Conservation (phyloP, 371 early-diverging fungal genomes). For the Mucor plumbeus region DNA sequence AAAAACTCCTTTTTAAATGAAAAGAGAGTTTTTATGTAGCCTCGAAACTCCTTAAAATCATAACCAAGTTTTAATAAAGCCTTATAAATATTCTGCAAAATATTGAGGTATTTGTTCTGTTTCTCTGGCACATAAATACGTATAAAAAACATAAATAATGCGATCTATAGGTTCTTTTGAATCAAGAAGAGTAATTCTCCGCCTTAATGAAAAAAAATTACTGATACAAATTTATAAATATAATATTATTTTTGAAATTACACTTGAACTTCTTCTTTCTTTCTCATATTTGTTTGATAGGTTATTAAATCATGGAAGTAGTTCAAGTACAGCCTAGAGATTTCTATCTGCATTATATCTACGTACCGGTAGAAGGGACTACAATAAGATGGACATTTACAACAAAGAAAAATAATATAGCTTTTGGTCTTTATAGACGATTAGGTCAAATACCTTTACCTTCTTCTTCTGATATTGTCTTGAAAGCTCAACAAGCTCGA, state of each 20-base stretch:
- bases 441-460: slow-evolving; percentile 10
- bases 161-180: not conserved
- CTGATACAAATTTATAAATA: not conserved
- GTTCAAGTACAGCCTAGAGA: slow-evolving; percentile 74
- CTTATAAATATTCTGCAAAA: too few relatives aligned
- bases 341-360: slow-evolving; percentile 79
- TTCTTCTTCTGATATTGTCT: slow-evolving; percentile 23
- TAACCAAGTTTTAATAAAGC: too few relatives aligned
- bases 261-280: not conserved
- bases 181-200: not conserved
- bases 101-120: too few relatives aligned
- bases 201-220: not conserved
- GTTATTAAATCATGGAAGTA: slow-evolving; percentile 62
- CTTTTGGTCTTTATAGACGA: slow-evolving; percentile 78
- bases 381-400: slow-evolving; percentile 87
- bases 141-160: not conserved
- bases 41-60: too few relatives aligned
- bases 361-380: slow-evolving; percentile 66
- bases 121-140: too few relatives aligned
- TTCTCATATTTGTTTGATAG: slow-evolving; percentile 1
- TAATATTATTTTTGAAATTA: not conserved
- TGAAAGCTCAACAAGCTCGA: not conserved
- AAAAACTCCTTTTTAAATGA: too few relatives aligned
- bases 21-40: too few relatives aligned
- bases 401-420: slow-evolving; percentile 84